Percentiles rank a stretch among this genome's conserved stretches.
Conservation (phyloP, 352 stramenopile species). For the Hyaloperonospora brassicae region DNA sequence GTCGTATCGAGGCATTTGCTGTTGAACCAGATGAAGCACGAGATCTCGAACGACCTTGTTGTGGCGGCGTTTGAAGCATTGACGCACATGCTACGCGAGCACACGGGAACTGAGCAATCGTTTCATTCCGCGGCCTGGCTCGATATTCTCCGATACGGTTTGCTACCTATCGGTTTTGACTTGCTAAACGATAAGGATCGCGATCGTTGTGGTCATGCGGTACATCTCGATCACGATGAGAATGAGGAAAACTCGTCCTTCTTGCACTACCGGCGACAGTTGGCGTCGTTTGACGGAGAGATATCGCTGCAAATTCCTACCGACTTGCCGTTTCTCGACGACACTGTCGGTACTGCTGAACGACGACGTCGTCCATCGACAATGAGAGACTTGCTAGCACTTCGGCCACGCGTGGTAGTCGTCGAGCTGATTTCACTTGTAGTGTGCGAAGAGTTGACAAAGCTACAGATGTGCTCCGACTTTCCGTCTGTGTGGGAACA, state of each 20-base stretch:
- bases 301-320: conserved; percentile 6
- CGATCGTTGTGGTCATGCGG: conserved; percentile 2
- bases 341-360: conserved; percentile 6
- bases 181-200: conserved; percentile 29
- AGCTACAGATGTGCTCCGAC: conserved; percentile 29
- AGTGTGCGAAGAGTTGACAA: conserved; percentile 49
- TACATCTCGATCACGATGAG: conserved; percentile 29
- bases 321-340: background rate
- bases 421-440: conserved; percentile 58
- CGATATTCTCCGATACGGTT: conserved; percentile 44
- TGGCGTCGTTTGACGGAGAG: conserved; percentile 19
- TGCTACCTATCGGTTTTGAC: conserved; percentile 51
- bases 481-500: conserved; percentile 52
- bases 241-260: conserved; percentile 36
- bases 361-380: conserved; percentile 41
- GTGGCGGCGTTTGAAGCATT: conserved; percentile 40
- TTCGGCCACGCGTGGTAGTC: conserved; percentile 50
- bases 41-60: conserved; percentile 37
- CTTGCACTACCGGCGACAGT: conserved; percentile 47
- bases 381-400: conserved; percentile 49
- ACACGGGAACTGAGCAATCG: conserved; percentile 23
- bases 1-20: conserved; percentile 44
- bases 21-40: conserved; percentile 24
- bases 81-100: conserved; percentile 43
- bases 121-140: conserved; percentile 46